Percentiles rank a stretch among this genome's conserved stretches.
These are phyloP conservation scores for Coffea eugenioides DNA, from an alignment of 257 asterid genomes.

Conservation along the genomic window DNA sequence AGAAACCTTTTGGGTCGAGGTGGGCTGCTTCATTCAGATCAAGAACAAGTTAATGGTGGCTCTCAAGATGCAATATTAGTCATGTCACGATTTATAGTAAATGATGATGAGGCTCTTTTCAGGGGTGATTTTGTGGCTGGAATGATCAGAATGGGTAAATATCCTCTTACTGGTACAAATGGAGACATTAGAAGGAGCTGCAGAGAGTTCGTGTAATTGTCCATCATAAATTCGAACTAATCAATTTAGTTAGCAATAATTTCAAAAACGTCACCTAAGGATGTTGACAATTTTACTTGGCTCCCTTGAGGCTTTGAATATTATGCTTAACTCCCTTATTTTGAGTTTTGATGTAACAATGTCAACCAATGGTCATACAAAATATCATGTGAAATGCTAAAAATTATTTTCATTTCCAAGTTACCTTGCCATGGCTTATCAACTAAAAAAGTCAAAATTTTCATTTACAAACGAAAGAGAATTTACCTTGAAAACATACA, in stretches of 20 bases:
- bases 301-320: too few species aligned
- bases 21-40: constrained; percentile 73
- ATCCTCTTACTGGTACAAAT: constrained; percentile 52
- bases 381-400: too few species aligned
- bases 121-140: constrained; percentile 50
- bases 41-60: constrained; percentile 64
- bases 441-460: too few species aligned
- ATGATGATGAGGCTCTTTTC: constrained; percentile 20
- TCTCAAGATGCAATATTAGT: constrained; percentile 36
- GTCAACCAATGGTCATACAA: too few species aligned
- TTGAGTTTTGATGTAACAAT: too few species aligned
- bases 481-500: too few species aligned
- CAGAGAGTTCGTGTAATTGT: constrained; percentile 16
- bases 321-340: too few species aligned
- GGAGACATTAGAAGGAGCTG: constrained; percentile 65
- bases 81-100: constrained; percentile 38
- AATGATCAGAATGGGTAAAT: constrained; percentile 59
- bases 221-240: not conserved
- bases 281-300: too few species aligned
- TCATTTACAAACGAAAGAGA: too few species aligned
- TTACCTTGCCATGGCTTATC: too few species aligned
- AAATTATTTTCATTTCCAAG: too few species aligned
- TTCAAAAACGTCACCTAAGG: too few species aligned
- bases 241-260: not conserved
- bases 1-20: constrained; percentile 33